Conservation (phyloP, 1,284 basidiomycete species). For the Tylopilus sp. region DNA sequence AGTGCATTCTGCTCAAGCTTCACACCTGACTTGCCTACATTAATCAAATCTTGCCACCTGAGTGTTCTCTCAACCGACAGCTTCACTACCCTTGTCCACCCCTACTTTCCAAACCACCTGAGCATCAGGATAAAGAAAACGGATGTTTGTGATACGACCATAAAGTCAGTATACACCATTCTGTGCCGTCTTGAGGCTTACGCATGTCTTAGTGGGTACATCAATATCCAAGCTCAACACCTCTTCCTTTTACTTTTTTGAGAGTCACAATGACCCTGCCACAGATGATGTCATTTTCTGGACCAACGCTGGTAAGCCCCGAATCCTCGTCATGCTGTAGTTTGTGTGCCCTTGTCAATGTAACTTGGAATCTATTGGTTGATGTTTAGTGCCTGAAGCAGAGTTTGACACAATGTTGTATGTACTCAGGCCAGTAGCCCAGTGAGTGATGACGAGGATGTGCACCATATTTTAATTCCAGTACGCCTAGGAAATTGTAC, state of each 20-base stretch:
- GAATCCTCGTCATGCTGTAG: too few relatives aligned
- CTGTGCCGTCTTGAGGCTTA: conserved; percentile 47
- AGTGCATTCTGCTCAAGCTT: too few relatives aligned
- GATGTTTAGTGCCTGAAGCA: too few relatives aligned
- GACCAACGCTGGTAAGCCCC: conserved; percentile 55
- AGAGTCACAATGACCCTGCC: conserved; percentile 71
- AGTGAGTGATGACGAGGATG: too few relatives aligned
- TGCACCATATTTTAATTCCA: conserved; percentile 44
- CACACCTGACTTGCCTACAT: too few relatives aligned
- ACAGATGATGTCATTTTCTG: conserved; percentile 72
- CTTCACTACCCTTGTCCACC: conserved; percentile 60
- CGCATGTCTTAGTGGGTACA: conserved; percentile 58
- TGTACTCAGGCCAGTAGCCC: too few relatives aligned
- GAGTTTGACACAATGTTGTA: too few relatives aligned
- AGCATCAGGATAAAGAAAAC: conserved; percentile 60
- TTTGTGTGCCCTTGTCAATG: too few relatives aligned
- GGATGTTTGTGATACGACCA: conserved; percentile 39
- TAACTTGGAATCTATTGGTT: too few relatives aligned
- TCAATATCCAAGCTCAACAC: conserved; percentile 69
- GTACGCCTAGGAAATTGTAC: too few relatives aligned
- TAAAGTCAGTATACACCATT: conserved; percentile 27
- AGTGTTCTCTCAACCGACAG: conserved; percentile 50
- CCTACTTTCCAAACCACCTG: conserved; percentile 60
- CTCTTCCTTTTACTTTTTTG: conserved; percentile 85
- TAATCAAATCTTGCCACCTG: too few relatives aligned